A percentile compares a stretch with the other conserved stretches of the same genome.
Conservation (phyloP, 768 basidiomycete species). For the Collybiopsis luxurians region DNA sequence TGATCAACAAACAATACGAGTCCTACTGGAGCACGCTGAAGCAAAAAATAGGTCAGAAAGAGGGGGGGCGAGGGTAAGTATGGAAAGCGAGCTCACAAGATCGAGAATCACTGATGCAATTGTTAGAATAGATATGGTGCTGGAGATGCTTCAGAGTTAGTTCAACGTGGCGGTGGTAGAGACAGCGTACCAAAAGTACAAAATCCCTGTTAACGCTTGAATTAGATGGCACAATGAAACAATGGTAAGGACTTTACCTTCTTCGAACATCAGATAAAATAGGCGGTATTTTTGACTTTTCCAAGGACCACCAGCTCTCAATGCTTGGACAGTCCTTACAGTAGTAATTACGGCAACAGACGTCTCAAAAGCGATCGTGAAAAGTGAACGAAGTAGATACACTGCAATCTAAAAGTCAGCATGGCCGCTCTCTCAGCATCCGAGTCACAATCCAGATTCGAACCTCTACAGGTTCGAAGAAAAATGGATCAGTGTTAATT, state of each 20-base stretch:
- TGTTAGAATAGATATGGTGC: background rate
- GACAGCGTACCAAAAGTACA: conserved; percentile 3
- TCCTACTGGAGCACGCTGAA: conserved; percentile 19
- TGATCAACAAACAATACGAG: background rate
- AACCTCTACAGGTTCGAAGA: too few species aligned
- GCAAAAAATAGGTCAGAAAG: background rate
- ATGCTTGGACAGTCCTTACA: conserved; percentile 15
- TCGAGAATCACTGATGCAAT: conserved; percentile 3
- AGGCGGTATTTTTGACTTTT: conserved; percentile 5
- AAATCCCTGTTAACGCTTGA: background rate
- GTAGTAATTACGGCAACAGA: conserved; percentile 13
- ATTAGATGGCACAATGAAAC: background rate
- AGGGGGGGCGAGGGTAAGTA: background rate
- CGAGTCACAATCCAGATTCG: background rate
- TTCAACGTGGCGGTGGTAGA: background rate
- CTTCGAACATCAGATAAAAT: conserved; percentile 4
- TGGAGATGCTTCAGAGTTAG: background rate
- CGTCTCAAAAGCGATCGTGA: conserved; percentile 17
- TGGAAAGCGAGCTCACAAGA: background rate
- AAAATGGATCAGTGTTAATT: background rate
- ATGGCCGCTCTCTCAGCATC: background rate
- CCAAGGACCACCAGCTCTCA: conserved; percentile 9
- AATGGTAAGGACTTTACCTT: background rate
- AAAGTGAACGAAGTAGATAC: conserved; percentile 13
- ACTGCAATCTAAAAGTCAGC: background rate